Base-by-base conservation (phyloP, 2,329 filamentous ascomycete genomes). In the Fusarium nygamai region DNA sequence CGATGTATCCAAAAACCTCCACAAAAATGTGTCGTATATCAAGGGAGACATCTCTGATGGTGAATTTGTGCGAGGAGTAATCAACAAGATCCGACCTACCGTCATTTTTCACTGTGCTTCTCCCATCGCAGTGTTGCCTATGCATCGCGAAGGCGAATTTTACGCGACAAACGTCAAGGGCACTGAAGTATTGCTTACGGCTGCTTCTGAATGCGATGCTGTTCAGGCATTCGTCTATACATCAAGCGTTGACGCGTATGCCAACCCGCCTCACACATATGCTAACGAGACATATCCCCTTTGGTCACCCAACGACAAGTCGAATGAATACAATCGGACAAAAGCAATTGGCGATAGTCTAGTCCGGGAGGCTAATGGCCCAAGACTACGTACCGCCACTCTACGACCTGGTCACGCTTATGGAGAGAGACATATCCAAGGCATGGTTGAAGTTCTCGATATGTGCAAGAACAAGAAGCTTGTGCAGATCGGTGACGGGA, bases 391-490 rank as follows among this genome's bases (percentile, higher is more conserved):
- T 12, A 82, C 82, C 1, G 72, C 69, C 2, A 57, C 57, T 3
- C 47, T 84, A 4, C 76, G 81, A 0, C 73, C 80, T 0, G 79
- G 77, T 1, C 76, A 79, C 64, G 77, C 81, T 1, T 84, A 84
- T 60, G 83, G 83, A 22, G 80, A 82, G 56, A 75, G 80, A 6
- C 75, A 79, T 38, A 41, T 75, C 3, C 80, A 82, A 41, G 78
- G 76, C 2, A 68, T 82, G 48, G 70, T 69, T 3, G 76, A 78
- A 31, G 64, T 77, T 8, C 72, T 81, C 6, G 76, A 77, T 72
- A 81, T 84, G 80, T 80, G 84, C 33, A 81, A 78, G 20, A 82
- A 83, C 56, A 78, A 82, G 74, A 79, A 80, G 3, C 73, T 81
- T 17, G 65, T 78, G 9, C 78, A 79, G 39, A 75, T 81, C 20